These are phyloP conservation scores for Omphalea diandra DNA, from an alignment of 441 rosid species.

Conservation along the genomic window DNA sequence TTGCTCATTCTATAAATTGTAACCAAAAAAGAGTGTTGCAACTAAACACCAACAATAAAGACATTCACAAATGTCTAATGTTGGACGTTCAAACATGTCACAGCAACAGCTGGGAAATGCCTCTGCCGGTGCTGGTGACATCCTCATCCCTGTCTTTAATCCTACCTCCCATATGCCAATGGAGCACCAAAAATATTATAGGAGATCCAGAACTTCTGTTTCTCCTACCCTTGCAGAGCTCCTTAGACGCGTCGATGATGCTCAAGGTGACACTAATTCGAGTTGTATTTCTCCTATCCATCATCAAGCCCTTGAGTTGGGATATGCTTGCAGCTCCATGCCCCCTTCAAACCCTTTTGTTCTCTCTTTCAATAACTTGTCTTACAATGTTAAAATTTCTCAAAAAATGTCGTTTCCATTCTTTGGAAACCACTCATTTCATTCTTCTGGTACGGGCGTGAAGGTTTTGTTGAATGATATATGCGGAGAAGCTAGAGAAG, in stretches of 20 bases:
- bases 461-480: conserved; percentile 52
- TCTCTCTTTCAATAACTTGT: conserved; percentile 55
- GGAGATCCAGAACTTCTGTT: conserved; percentile 28
- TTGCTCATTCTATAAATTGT: conserved; percentile 44
- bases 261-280: conserved; percentile 33
- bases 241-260: conserved; percentile 54
- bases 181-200: conserved; percentile 43
- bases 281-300: conserved; percentile 20
- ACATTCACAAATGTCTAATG: conserved; percentile 33
- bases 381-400: conserved; percentile 49
- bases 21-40: conserved; percentile 23
- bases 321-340: conserved; percentile 30
- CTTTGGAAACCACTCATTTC: conserved; percentile 24
- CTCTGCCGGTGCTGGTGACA: conserved; percentile 1
- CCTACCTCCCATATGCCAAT: conserved; percentile 18
- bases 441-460: conserved; percentile 18
- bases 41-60: conserved; percentile 25
- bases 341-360: conserved; percentile 48
- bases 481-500: conserved; percentile 68
- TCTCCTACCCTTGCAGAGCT: conserved; percentile 64
- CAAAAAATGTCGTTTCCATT: conserved; percentile 33
- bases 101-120: conserved; percentile 15
- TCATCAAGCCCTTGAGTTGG: conserved; percentile 42
- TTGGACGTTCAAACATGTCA: conserved; percentile 32
- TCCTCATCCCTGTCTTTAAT: conserved; percentile 1